These are phyloP conservation scores for Aspergillus pseudonomiae DNA, from an alignment of 2,329 filamentous ascomycete genomes.

Conservation along the genomic window DNA sequence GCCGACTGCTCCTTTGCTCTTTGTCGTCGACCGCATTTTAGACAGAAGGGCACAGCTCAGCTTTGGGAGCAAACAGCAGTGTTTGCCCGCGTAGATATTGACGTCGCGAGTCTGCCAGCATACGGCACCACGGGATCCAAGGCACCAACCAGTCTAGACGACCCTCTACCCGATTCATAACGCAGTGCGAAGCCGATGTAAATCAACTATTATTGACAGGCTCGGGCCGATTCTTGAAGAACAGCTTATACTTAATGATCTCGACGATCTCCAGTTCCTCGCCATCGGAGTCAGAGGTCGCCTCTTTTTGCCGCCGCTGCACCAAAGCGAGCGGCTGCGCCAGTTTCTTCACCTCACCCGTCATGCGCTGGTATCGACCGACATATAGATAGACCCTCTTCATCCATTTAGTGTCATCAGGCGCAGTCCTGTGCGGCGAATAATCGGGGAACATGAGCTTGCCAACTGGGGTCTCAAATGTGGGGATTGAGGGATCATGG, in stretches of 20 bases:
- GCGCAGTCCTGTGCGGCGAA: slow-evolving; percentile 51
- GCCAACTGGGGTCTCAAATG: slow-evolving; percentile 62
- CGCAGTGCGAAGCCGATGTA: neutral
- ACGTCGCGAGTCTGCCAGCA: neutral
- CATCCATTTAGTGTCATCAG: slow-evolving; percentile 75
- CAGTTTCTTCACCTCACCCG: slow-evolving; percentile 87
- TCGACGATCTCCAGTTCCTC: slow-evolving; percentile 76
- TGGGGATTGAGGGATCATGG: slow-evolving; percentile 15
- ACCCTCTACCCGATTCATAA: neutral
- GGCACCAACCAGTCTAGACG: neutral
- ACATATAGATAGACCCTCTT: slow-evolving; percentile 86
- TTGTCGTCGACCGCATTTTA: neutral
- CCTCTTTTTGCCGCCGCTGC: slow-evolving; percentile 52
- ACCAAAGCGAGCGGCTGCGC: slow-evolving; percentile 79
- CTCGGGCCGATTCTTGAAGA: slow-evolving; percentile 84
- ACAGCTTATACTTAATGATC: slow-evolving; percentile 81
- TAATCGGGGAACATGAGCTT: slow-evolving; percentile 79
- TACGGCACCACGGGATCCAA: neutral
- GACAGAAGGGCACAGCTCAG: neutral
- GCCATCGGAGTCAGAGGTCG: slow-evolving; percentile 19
- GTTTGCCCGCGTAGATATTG: neutral
- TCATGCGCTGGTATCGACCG: slow-evolving; percentile 83
- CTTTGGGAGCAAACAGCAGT: neutral
- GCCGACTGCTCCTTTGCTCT: neutral
- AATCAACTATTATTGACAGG: slow-evolving; percentile 63